Evolutionary conservation across 352 stramenopile genomes (phyloP), one percentile per base, ranked within the genome.

Genomic region (Peronosclerospora sorghi): DNA sequence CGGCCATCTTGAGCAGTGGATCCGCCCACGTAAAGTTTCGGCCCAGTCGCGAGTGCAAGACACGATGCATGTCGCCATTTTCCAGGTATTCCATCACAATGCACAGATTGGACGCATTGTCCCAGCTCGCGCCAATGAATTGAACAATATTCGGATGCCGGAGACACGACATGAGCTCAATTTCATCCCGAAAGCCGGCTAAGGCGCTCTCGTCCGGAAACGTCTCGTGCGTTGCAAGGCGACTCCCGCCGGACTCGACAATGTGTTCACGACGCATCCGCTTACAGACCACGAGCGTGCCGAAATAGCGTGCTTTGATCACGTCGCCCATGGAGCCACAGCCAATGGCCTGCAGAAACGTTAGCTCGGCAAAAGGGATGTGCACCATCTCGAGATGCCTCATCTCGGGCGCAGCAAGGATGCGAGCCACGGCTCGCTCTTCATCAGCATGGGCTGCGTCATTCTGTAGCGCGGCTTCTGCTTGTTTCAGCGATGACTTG

Each of bases 81-180:
- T 94, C 81, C n/a, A 94, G 38, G 48, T 87, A 94, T 39, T 94
- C 81, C 76, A 94, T 89, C 19, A 94, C 72, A 40, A 94, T 90
- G 29, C 81, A 94, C 36, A 94, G 45, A 43, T 94, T 94, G 2
- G 78, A 88, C 20, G 70, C 81, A 44, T 91, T 91, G 44, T 94
- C 77, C 81, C 81, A 94, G 41, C 73, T 91, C 21, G 81, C 81
- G 24, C 81, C 81, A 26, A 94, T 94, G 34, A 94, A 89, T 50
- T 94, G 81, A 9, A 94, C 81, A 43, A 94, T 87, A 41, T 94
- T 94, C 24, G 81, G 81, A 45, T 94, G 81, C 4, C 81, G 65
- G 35, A 94, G 55, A 40, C 73, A 83, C 18, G 78, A 80, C 78
- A 94, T 90, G 23, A 94, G 65, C 46, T 84, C 72, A 37, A 94